A percentile compares a stretch with the other conserved stretches of the same genome.
These are phyloP conservation scores for Leccinellum luteum DNA, from an alignment of 768 basidiomycete genomes.

Conservation along the genomic window DNA sequence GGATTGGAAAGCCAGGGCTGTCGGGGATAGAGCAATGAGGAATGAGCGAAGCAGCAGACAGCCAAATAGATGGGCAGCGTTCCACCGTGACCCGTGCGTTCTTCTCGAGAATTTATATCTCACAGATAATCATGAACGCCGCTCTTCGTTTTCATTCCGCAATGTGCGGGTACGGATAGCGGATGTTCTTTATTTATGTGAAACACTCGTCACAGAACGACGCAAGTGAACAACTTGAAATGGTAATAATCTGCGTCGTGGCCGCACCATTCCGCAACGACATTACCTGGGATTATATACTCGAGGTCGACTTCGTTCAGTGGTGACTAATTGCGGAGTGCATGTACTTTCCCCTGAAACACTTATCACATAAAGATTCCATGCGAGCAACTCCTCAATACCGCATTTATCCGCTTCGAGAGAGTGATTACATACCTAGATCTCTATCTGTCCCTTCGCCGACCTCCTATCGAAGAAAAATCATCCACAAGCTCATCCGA, in stretches of 20 bases:
- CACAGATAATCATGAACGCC: neutral
- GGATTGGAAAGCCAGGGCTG: neutral
- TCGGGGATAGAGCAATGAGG: neutral
- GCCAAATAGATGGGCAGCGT: neutral
- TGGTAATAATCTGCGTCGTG: neutral
- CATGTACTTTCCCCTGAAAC: neutral
- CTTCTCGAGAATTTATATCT: neutral
- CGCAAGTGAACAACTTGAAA: neutral
- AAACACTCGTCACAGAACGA: neutral
- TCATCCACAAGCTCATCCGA: neutral
- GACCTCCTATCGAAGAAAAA: neutral
- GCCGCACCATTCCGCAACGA: neutral
- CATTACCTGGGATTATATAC: neutral
- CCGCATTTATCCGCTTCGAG: neutral
- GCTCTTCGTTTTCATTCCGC: neutral
- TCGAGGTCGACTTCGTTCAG: neutral
- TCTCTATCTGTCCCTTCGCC: neutral
- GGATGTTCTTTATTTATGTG: neutral
- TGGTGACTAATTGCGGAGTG: neutral
- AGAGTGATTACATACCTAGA: neutral
- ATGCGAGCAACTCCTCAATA: neutral
- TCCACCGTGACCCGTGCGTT: neutral
- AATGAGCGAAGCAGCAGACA: neutral
- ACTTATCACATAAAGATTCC: neutral
- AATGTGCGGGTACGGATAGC: neutral